These are phyloP conservation scores for Elongisporangium prolatum DNA, from an alignment of 352 stramenopile genomes.

Conservation along the genomic window DNA sequence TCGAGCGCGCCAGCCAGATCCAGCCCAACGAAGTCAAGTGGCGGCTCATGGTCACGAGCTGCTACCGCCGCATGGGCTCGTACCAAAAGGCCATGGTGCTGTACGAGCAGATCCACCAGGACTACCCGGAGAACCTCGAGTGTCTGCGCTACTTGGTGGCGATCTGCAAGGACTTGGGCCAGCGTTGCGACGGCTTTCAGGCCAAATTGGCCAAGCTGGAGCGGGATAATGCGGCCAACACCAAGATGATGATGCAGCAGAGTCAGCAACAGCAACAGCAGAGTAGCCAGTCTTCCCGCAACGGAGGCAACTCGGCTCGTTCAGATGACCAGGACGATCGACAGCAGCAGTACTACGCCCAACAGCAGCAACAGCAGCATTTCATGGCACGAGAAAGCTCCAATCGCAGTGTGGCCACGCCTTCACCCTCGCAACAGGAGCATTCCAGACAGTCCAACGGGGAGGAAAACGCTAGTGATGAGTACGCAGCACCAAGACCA, in stretches of 20 bases:
- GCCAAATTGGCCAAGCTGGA: conserved; percentile 90
- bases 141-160: conserved; percentile 89
- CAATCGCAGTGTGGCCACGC: conserved; percentile 9
- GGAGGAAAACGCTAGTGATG: conserved; percentile 24
- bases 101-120: conserved; percentile 93
- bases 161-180: conserved; percentile 93
- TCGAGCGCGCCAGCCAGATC: conserved; percentile 92
- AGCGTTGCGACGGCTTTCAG: conserved; percentile 91
- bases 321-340: conserved; percentile 27
- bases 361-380: conserved; percentile 22
- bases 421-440: conserved; percentile 10
- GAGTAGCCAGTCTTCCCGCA: conserved; percentile 5
- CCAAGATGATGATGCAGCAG: conserved; percentile 25
- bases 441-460: conserved; percentile 12
- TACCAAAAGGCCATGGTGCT: conserved; percentile 91
- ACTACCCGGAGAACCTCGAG: conserved; percentile 94
- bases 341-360: conserved; percentile 4
- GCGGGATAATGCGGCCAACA: conserved; percentile 41
- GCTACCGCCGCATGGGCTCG: conserved; percentile 92
- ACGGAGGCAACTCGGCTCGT: conserved; percentile 16
- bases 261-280: conserved; percentile 14
- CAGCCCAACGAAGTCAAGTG: conserved; percentile 96
- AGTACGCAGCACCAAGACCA: conserved; percentile 33
- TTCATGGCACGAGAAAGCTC: conserved; percentile 1
- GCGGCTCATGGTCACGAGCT: conserved; percentile 95